phyloP scores from a whole-genome alignment of 257 asterid genomes.

The Penstemon eatonii region DNA sequence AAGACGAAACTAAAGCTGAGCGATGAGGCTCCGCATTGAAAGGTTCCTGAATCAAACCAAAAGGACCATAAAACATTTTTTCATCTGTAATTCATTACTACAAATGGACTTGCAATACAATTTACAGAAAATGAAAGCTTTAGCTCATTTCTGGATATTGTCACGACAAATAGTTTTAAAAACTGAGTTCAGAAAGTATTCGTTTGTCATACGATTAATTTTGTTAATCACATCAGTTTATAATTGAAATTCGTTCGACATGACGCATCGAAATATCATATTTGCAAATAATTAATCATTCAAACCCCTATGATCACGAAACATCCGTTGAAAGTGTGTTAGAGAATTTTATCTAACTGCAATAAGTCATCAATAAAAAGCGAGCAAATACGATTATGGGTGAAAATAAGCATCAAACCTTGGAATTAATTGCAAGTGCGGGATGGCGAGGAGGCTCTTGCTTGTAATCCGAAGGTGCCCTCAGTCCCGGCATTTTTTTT shows the following conservation, averaged over 20 bases:
- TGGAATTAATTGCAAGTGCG: slow-evolving; percentile 66
- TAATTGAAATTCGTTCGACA: neutral
- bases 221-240: no score
- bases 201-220: neutral
- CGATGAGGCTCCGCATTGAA: slow-evolving; percentile 95
- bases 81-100: no score
- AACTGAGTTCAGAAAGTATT: neutral
- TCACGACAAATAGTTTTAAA: neutral
- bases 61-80: no score
- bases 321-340: no score
- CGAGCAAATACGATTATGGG: no score
- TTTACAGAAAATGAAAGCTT: neutral
- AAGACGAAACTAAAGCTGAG: slow-evolving; percentile 60
- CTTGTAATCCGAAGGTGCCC: slow-evolving; percentile 77
- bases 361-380: no score
- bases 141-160: neutral
- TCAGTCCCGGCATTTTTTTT: slow-evolving; percentile 72
- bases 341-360: no score
- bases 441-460: slow-evolving; percentile 88
- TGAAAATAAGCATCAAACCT: slow-evolving; percentile 38
- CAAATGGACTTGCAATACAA: no score
- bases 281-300: neutral
- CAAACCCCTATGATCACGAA: no score
- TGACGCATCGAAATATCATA: neutral
- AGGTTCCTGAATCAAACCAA: slow-evolving; percentile 62